phyloP scores from a whole-genome alignment of 2,329 filamentous ascomycete genomes.

The Neonectria ditissima region DNA sequence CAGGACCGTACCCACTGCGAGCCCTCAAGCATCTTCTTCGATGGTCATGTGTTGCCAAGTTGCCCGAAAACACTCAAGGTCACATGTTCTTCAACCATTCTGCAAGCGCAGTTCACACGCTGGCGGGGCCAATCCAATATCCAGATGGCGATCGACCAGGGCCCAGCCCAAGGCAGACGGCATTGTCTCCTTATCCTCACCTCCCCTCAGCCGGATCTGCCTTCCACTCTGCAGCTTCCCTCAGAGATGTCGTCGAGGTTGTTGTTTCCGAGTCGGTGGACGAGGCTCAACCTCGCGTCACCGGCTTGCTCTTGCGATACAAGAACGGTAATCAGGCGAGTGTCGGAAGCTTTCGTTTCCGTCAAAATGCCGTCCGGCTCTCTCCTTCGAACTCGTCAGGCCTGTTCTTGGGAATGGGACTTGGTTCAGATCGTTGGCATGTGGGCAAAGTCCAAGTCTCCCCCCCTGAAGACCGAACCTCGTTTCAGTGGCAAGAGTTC shows the following conservation, averaged over 20 bases:
- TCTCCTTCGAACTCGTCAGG: neutral
- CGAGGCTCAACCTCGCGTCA: neutral
- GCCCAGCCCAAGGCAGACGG: neutral
- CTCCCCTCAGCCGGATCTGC: neutral
- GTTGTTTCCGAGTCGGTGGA: neutral
- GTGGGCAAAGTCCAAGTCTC: neutral
- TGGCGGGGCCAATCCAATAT: neutral
- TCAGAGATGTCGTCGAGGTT: conserved; percentile 1
- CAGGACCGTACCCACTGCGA: neutral
- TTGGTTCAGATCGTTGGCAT: neutral
- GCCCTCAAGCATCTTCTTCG: neutral
- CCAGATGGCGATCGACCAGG: neutral
- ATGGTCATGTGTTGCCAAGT: neutral
- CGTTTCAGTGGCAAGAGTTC: neutral
- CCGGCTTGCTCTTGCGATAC: conserved; percentile 14
- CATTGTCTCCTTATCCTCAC: neutral
- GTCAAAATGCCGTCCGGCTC: neutral
- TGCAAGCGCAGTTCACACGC: neutral
- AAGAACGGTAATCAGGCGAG: neutral
- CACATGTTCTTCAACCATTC: neutral
- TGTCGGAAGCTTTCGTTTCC: conserved; percentile 8
- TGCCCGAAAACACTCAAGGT: neutral
- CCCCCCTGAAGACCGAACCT: too few relatives aligned
- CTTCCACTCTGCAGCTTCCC: conserved; percentile 3
- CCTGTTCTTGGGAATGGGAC: neutral